Base-by-base conservation (phyloP, 2,329 filamentous ascomycete species). In the Chaetomiaceae sp. region DNA sequence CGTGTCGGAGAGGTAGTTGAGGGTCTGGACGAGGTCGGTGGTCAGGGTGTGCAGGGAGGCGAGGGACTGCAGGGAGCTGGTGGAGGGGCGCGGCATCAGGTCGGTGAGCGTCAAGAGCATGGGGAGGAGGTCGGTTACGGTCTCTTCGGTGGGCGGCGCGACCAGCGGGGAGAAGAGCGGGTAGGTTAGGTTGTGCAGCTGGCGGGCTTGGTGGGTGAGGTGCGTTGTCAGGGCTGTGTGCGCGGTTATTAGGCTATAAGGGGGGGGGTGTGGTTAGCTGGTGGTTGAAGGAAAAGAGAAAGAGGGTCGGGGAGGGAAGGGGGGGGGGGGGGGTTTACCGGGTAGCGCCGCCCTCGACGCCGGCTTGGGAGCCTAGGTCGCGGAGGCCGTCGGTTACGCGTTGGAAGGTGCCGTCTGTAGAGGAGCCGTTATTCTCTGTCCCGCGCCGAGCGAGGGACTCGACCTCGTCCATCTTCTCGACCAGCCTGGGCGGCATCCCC, bases 1-100 rank as follows among this genome's bases (percentile, higher is more conserved):
- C 3, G 89, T 91, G 67, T 99, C 94, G 6, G 89, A 90, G 4
- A 99, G 77, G 60, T 90, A 87, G 62, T 89, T 90, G 42, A 99
- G 80, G 6, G 89, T 89, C 63, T 89, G 81, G 8, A 92, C 81
- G 25, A 92, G 74, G 57, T 90, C 87, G 23, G 81, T 75, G 0
- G 87, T 91, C 58, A 89, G 76, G 6, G 80, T 76, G 65, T 89
- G 85, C 47, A 92, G 77, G 20, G 81, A 78, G 53, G 83, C 78
- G 41, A 91, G 73, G 9, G 87, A 88, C 61, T 78, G 77, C 61
- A 87, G 79, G 1, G 82, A 82, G 13, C 79, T 65, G 57, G 86
- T 79, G 36, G 79, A 78, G 4, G 81, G 80, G 13, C 78, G 77
- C 4, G 88, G 86, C 73, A 91, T 84, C 56, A 79, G 75, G 54